Conservation (phyloP, 139 green algal genomes). For the Coelastrella sp. region DNA sequence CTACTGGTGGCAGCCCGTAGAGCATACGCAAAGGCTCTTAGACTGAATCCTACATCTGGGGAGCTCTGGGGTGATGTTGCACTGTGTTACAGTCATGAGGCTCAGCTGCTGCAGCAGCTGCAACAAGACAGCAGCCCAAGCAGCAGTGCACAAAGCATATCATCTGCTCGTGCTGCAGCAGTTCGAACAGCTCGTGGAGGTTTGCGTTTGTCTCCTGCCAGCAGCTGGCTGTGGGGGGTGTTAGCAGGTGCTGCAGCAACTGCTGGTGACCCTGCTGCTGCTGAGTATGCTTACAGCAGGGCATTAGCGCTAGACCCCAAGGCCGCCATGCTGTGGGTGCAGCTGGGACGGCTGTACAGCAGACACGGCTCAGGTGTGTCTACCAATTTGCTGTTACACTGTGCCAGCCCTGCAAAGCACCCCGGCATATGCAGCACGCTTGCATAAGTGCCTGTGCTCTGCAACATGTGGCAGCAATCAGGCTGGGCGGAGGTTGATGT, state of each 20-base stretch:
- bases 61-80: constrained; percentile 71
- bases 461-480: no score
- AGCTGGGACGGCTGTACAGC: constrained; percentile 79
- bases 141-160: not conserved
- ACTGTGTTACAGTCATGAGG: constrained; percentile 42
- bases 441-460: no score
- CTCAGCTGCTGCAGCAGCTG: constrained; percentile 37
- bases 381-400: no score
- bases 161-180: constrained; percentile 1
- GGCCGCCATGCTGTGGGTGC: constrained; percentile 72
- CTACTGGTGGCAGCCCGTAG: constrained; percentile 56
- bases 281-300: constrained; percentile 77
- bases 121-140: not conserved
- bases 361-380: constrained; percentile 47
- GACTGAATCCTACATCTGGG: constrained; percentile 63
- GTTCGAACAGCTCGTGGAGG: constrained; percentile 54
- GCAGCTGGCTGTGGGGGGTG: constrained; percentile 70
- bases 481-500: no score
- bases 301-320: constrained; percentile 82
- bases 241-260: constrained; percentile 60
- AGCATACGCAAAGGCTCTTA: constrained; percentile 74
- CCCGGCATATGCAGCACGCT: no score
- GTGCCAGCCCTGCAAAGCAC: no score
- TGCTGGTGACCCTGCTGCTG: constrained; percentile 25
- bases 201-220: constrained; percentile 64